A percentile compares a stretch with the other conserved stretches of the same genome.
Evolutionary conservation across 306 rosid species (phyloP).

Genomic region (Senna tora): DNA sequence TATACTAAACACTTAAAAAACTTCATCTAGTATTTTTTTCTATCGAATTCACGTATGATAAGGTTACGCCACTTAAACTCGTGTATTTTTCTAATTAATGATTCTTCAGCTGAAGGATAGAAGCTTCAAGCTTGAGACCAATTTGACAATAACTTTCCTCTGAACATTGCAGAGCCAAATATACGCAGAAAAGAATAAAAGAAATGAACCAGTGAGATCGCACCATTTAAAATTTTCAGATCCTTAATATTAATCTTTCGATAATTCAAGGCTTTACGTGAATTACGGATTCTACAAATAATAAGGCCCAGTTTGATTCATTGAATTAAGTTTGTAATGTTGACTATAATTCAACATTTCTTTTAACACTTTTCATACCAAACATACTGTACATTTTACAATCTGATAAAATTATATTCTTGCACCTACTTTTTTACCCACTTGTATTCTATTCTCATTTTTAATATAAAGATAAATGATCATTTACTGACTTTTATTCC

Average conservation of each 20-base stretch:
- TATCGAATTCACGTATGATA: neutral
- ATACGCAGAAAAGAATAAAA: neutral
- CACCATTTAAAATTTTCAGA: neutral
- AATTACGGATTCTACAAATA: neutral
- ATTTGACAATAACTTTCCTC: neutral
- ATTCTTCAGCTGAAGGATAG: slow-evolving; percentile 14
- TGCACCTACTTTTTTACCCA: no score
- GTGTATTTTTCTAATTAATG: neutral
- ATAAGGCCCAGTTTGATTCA: no score
- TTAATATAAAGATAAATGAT: no score
- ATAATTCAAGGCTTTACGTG: neutral
- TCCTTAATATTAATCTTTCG: slow-evolving; percentile 5
- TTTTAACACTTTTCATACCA: no score
- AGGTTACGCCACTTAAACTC: neutral
- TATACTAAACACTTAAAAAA: no score
- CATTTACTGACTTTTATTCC: no score
- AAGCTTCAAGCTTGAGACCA: neutral
- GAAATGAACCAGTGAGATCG: neutral
- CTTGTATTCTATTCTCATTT: no score
- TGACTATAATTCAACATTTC: no score
- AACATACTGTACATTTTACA: no score
- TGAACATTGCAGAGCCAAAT: slow-evolving; percentile 19
- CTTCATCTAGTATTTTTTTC: no score
- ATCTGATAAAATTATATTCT: no score
- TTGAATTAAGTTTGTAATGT: no score